These are phyloP conservation scores for Detonula confervacea DNA, from an alignment of 352 stramenopile genomes.

Conservation along the genomic window DNA sequence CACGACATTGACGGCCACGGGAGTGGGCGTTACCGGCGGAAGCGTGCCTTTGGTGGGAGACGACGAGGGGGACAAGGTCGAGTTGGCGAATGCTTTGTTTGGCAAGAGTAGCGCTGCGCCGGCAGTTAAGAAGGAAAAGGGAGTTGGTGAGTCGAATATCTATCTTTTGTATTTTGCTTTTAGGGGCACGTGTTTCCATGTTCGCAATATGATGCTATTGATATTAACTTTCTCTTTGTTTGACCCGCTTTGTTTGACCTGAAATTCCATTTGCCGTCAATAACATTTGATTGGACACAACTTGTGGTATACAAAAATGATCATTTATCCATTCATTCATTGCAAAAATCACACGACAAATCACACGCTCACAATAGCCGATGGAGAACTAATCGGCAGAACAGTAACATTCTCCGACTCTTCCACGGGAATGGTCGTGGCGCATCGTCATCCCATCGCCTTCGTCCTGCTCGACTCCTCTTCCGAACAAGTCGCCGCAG, in stretches of 20 bases:
- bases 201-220: no score
- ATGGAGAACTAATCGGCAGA: constrained; percentile 70
- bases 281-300: no score
- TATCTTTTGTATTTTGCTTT: not conserved
- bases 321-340: constrained; percentile 15
- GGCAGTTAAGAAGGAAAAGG: not conserved
- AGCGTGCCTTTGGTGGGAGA: constrained; percentile 15
- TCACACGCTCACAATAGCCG: constrained; percentile 19
- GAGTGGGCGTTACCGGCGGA: not conserved
- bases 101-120: not conserved
- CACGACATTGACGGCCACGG: constrained; percentile 6
- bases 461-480: constrained; percentile 69
- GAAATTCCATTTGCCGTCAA: no score
- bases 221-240: no score
- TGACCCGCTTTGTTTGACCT: no score
- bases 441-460: constrained; percentile 74
- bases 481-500: no score
- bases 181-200: no score
- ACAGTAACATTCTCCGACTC: constrained; percentile 56
- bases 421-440: constrained; percentile 63
- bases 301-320: no score
- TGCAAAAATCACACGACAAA: not conserved
- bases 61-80: constrained; percentile 5
- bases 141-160: not conserved
- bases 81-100: constrained; percentile 28